Percentiles rank a stretch among this genome's conserved stretches.
Conservation (phyloP, 306 rosid genomes). For the Quercus bicolor region DNA sequence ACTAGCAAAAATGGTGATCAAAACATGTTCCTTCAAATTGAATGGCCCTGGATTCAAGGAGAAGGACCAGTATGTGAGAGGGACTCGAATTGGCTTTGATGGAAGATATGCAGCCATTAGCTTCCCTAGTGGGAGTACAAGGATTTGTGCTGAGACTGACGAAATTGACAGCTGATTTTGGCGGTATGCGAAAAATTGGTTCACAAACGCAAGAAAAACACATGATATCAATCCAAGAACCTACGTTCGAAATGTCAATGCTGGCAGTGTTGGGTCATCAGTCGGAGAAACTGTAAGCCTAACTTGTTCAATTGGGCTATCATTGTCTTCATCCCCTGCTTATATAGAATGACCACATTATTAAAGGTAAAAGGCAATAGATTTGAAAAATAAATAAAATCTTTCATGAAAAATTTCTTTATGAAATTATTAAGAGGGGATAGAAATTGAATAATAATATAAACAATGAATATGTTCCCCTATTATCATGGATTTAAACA, state of each 20-base stretch:
- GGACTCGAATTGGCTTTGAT: slow-evolving; percentile 13
- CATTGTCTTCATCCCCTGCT: slow-evolving; percentile 46
- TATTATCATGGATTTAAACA: too few relatives aligned
- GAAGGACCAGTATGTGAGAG: slow-evolving; percentile 53
- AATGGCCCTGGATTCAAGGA: slow-evolving; percentile 83
- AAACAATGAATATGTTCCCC: background rate
- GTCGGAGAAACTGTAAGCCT: slow-evolving; percentile 63
- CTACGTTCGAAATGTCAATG: slow-evolving; percentile 89
- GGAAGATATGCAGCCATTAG: slow-evolving; percentile 82
- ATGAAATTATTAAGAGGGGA: background rate
- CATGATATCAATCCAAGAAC: slow-evolving; percentile 63
- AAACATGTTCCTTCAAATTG: slow-evolving; percentile 62
- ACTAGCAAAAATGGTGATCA: slow-evolving; percentile 74
- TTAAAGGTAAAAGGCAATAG: background rate
- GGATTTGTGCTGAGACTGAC: slow-evolving; percentile 67
- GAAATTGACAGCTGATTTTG: slow-evolving; percentile 45
- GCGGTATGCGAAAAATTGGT: slow-evolving; percentile 66
- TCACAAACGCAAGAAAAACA: slow-evolving; percentile 56
- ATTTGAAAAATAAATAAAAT: background rate
- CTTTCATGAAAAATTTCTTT: too few relatives aligned
- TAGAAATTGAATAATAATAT: background rate
- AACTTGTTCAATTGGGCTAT: slow-evolving; percentile 73
- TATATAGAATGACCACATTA: background rate
- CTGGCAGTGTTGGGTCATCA: slow-evolving; percentile 63
- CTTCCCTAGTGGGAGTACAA: slow-evolving; percentile 70